phyloP scores from a whole-genome alignment of 2,329 filamentous ascomycete genomes.

The Myriosclerotinia duriaeana region DNA sequence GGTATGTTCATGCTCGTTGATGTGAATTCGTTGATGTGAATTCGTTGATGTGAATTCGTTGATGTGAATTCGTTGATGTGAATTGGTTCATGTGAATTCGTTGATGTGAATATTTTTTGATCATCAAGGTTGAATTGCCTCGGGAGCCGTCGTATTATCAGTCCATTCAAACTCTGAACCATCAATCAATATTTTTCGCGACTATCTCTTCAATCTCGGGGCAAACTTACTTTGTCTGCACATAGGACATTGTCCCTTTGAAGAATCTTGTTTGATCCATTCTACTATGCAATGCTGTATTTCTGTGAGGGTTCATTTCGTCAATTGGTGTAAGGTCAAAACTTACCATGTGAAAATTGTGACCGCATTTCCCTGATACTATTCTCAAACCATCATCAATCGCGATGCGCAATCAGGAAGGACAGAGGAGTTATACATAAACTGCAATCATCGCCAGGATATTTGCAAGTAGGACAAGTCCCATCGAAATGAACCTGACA shows the following conservation, averaged over 20 bases:
- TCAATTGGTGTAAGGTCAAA: background rate
- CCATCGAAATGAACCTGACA: slow-evolving; percentile 98
- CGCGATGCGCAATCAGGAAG: background rate
- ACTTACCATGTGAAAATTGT: slow-evolving; percentile 93
- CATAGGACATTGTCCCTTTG: slow-evolving; percentile 95
- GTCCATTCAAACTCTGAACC: slow-evolving; percentile 22
- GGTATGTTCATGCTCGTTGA: background rate
- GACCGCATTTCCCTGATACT: slow-evolving; percentile 96
- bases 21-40: too few species aligned
- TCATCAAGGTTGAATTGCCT: background rate
- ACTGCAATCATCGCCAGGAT: slow-evolving; percentile 92
- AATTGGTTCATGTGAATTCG: too few species aligned
- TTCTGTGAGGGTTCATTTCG: slow-evolving; percentile 14
- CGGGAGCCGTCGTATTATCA: slow-evolving; percentile 14
- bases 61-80: too few species aligned
- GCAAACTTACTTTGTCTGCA: slow-evolving; percentile 77
- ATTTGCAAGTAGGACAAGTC: slow-evolving; percentile 97
- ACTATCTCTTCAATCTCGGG: background rate
- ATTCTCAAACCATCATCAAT: slow-evolving; percentile 8
- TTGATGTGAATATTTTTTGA: background rate
- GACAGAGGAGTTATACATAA: slow-evolving; percentile 62
- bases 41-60: too few species aligned
- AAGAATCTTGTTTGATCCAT: slow-evolving; percentile 94
- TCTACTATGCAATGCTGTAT: slow-evolving; percentile 86
- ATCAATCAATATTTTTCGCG: slow-evolving; percentile 1